Evolutionary conservation across 169 alveolate species (phyloP).

Genomic region (Plasmodium vivax): DNA sequence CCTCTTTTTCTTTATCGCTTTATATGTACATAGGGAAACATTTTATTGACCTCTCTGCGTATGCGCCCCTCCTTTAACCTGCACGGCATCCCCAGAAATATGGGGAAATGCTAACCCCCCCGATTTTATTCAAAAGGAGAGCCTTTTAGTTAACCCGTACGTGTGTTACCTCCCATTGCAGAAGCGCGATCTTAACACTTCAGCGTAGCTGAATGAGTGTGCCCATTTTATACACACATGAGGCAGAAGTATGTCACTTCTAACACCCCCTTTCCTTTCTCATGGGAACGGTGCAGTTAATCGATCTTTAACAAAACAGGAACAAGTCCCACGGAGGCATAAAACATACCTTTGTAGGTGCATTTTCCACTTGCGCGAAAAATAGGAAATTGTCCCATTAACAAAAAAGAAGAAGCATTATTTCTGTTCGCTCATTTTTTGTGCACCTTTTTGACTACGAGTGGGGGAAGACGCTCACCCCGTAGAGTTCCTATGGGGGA

Average conservation of each 20-base stretch:
- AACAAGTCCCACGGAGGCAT: neutral
- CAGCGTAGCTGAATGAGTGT: neutral
- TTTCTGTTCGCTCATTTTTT: neutral
- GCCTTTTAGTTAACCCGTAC: neutral
- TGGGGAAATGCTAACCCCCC: neutral
- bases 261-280: neutral
- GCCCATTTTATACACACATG: neutral
- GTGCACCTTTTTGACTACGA: neutral
- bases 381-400: neutral
- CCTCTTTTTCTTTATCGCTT: neutral
- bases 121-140: neutral
- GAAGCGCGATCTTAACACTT: neutral
- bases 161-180: neutral
- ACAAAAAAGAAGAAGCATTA: neutral
- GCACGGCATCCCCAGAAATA: neutral
- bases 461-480: neutral
- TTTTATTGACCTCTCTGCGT: neutral
- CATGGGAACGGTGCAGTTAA: neutral
- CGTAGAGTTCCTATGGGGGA: neutral
- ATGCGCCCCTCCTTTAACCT: neutral
- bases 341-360: neutral
- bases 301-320: neutral
- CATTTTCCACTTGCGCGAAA: neutral
- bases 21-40: neutral
- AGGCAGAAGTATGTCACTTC: neutral